Percentiles rank a stretch among this genome's conserved stretches.
Conservation (phyloP, 148 eudicot genomes). For the Nepenthes mirabilis region DNA sequence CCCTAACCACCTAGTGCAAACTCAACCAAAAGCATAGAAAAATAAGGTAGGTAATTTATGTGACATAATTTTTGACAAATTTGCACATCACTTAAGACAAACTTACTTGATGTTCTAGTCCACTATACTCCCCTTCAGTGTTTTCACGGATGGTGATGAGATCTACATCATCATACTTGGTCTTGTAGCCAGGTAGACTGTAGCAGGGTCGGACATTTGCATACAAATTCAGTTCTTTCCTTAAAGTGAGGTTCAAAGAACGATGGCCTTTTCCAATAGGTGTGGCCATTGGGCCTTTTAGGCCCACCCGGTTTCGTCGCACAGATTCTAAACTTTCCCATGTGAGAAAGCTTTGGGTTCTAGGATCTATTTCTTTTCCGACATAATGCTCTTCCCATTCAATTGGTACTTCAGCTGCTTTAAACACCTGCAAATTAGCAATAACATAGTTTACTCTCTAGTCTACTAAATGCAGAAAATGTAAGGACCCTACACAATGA, state of each 20-base stretch:
- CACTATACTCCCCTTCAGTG: slow-evolving; percentile 99
- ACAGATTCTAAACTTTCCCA: slow-evolving; percentile 97
- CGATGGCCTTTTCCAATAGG: slow-evolving; percentile 99
- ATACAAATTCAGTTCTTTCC: slow-evolving; percentile 86
- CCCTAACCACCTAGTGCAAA: slow-evolving; percentile 66
- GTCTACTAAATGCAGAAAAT: background rate
- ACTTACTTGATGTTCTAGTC: slow-evolving; percentile 95
- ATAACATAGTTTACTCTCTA: background rate
- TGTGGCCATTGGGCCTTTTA: slow-evolving; percentile 99
- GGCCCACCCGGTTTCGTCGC: slow-evolving; percentile 66
- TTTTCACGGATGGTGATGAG: slow-evolving; percentile 94
- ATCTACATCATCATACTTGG: slow-evolving; percentile 84
- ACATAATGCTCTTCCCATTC: slow-evolving; percentile 96
- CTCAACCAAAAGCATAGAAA: background rate
- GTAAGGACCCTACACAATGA: background rate
- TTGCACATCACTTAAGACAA: background rate
- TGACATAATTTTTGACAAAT: too few relatives aligned
- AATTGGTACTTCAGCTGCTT: slow-evolving; percentile 69
- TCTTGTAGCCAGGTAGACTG: slow-evolving; percentile 96
- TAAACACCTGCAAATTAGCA: slow-evolving; percentile 49
- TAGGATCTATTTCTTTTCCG: slow-evolving; percentile 74
- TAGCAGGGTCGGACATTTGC: slow-evolving; percentile 99
- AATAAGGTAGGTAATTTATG: too few relatives aligned
- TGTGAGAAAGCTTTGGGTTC: slow-evolving; percentile 90
- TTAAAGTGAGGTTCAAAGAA: slow-evolving; percentile 86